Conservation (phyloP, 2,329 filamentous ascomycete genomes). For the Tolypocladium tropicale region DNA sequence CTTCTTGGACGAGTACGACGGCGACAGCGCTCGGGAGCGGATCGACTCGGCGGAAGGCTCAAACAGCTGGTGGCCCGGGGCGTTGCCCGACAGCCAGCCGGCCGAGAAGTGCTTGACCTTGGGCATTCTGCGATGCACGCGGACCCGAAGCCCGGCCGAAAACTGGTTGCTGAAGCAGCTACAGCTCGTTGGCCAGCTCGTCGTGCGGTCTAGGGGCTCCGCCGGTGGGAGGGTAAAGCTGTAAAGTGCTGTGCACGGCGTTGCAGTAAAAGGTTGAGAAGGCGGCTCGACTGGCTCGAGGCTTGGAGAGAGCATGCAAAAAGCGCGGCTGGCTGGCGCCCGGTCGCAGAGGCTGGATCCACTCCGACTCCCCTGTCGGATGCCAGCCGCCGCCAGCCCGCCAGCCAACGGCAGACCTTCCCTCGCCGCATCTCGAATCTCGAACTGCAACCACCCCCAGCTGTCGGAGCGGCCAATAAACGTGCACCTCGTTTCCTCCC, state of each 20-base stretch:
- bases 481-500: neutral
- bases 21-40: slow-evolving; percentile 27
- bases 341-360: neutral
- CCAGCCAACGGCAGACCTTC: neutral
- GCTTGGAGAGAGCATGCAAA: neutral
- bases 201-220: neutral
- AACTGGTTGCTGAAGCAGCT: neutral
- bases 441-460: neutral
- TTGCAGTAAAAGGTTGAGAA: neutral
- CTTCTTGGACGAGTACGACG: slow-evolving; percentile 32
- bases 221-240: neutral
- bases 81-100: slow-evolving; percentile 71
- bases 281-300: neutral
- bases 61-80: slow-evolving; percentile 72
- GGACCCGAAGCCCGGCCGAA: neutral
- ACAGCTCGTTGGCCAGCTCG: neutral
- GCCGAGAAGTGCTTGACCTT: slow-evolving; percentile 80
- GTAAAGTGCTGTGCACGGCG: neutral
- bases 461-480: neutral
- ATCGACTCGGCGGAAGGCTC: slow-evolving; percentile 31
- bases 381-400: neutral
- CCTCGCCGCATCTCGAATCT: neutral
- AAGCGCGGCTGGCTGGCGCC: neutral
- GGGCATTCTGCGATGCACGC: slow-evolving; percentile 51
- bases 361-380: neutral